These are phyloP conservation scores for Coccomyxa sp. DNA, from an alignment of 139 green algal species.

Conservation along the genomic window DNA sequence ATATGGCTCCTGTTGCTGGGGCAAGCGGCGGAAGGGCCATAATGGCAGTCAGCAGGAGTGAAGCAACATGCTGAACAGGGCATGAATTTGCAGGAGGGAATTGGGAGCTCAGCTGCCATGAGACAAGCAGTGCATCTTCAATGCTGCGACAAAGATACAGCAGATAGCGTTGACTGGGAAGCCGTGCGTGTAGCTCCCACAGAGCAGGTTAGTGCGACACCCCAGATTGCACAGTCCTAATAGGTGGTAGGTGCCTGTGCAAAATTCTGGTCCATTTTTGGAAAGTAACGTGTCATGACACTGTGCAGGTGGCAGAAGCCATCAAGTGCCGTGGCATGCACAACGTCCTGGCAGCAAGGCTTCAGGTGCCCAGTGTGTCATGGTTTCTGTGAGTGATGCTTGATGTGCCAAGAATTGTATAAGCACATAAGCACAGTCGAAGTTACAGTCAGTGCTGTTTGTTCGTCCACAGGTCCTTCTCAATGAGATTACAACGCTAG, in stretches of 20 bases:
- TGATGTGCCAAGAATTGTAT: no score
- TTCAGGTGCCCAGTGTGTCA: conserved; percentile 31
- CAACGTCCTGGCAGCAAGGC: conserved; percentile 35
- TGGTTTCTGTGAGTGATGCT: not conserved
- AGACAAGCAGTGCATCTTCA: not conserved
- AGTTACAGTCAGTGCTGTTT: no score
- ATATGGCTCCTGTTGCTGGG: no score
- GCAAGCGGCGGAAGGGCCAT: no score
- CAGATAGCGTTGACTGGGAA: conserved; percentile 57
- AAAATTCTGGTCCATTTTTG: not conserved
- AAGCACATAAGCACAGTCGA: no score
- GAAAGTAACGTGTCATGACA: not conserved
- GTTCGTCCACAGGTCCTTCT: no score
- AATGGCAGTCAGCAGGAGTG: no score
- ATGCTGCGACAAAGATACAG: not conserved
- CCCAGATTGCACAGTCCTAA: not conserved
- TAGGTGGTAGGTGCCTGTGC: not conserved
- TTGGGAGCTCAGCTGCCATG: not conserved
- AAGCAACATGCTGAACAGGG: no score
- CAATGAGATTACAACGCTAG: no score
- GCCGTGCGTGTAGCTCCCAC: conserved; percentile 38
- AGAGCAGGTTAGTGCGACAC: conserved; percentile 7
- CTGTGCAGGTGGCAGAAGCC: conserved; percentile 32
- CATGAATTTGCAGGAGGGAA: not conserved
- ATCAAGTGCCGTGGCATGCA: conserved; percentile 57